Percentiles rank a stretch among this genome's conserved stretches.
These are phyloP conservation scores for Anastatica hierochuntica DNA, from an alignment of 345 rosid species.

Conservation along the genomic window DNA sequence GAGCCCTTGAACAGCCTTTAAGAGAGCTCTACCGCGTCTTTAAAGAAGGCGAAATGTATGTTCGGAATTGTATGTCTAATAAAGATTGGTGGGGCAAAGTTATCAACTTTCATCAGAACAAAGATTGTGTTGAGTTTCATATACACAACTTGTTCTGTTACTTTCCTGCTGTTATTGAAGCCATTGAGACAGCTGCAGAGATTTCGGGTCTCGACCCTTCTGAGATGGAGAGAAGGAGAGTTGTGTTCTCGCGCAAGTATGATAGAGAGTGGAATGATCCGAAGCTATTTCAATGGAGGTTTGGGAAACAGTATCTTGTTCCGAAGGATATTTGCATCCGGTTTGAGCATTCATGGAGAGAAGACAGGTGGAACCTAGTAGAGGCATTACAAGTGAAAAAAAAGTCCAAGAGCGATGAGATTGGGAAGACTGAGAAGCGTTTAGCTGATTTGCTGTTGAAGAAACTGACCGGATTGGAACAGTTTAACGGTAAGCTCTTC, in stretches of 20 bases:
- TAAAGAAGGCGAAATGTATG: conserved; percentile 80
- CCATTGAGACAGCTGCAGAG: conserved; percentile 72
- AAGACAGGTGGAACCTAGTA: conserved; percentile 64
- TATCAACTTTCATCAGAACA: conserved; percentile 61
- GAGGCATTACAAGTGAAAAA: conserved; percentile 57
- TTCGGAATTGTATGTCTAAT: conserved; percentile 52
- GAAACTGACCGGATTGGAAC: conserved; percentile 42
- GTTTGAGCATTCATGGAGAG: conserved; percentile 57
- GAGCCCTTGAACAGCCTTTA: conserved; percentile 71
- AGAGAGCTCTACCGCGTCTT: conserved; percentile 65
- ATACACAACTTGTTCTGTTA: conserved; percentile 62
- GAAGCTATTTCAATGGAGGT: conserved; percentile 62
- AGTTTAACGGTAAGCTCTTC: conserved; percentile 38
- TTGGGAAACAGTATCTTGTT: conserved; percentile 70
- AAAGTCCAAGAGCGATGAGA: conserved; percentile 25
- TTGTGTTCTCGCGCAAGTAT: conserved; percentile 52
- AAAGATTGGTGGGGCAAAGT: conserved; percentile 87
- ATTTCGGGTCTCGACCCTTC: conserved; percentile 74
- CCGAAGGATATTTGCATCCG: conserved; percentile 39
- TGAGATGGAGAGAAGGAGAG: conserved; percentile 72
- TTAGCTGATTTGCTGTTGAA: conserved; percentile 53
- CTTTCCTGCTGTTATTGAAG: conserved; percentile 70
- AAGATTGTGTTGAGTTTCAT: conserved; percentile 70
- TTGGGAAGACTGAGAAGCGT: conserved; percentile 46
- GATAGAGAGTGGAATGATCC: conserved; percentile 71